phyloP scores from a whole-genome alignment of 78 protist species.

The Dictyostelium brefeldianum region DNA sequence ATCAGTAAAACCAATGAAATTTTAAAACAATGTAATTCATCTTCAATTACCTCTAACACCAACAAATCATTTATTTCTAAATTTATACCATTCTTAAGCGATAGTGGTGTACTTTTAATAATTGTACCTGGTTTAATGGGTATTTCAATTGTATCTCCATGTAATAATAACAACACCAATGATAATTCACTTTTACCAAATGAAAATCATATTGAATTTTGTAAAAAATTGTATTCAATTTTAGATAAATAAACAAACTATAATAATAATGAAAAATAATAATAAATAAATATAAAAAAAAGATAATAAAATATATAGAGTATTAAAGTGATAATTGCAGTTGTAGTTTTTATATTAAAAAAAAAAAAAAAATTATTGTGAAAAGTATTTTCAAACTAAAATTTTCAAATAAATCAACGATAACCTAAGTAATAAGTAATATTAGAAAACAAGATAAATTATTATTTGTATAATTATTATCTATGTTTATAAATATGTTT shows the following conservation, averaged over 20 bases:
- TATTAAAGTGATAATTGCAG: too few species aligned
- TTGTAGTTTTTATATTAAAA: too few species aligned
- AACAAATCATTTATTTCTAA: background rate
- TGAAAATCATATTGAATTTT: slow-evolving; percentile 46
- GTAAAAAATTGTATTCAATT: slow-evolving; percentile 12
- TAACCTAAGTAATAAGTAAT: too few species aligned
- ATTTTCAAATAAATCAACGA: too few species aligned
- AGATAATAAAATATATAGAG: background rate
- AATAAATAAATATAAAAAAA: background rate
- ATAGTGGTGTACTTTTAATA: slow-evolving; percentile 58
- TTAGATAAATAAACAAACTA: background rate
- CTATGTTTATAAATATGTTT: too few species aligned
- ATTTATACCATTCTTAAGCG: slow-evolving; percentile 24
- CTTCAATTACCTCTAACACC: background rate
- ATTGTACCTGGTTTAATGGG: slow-evolving; percentile 65
- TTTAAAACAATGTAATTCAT: background rate
- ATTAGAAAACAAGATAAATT: too few species aligned
- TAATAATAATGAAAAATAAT: background rate
- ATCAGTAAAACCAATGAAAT: slow-evolving; percentile 7
- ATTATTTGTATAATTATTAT: too few species aligned
- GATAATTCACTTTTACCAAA: background rate
- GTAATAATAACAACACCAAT: background rate
- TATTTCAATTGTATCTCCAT: slow-evolving; percentile 20
- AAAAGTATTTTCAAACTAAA: too few species aligned
- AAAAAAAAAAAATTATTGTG: too few species aligned